Conservation (phyloP, 345 rosid species). For the Alliaria petiolata region DNA sequence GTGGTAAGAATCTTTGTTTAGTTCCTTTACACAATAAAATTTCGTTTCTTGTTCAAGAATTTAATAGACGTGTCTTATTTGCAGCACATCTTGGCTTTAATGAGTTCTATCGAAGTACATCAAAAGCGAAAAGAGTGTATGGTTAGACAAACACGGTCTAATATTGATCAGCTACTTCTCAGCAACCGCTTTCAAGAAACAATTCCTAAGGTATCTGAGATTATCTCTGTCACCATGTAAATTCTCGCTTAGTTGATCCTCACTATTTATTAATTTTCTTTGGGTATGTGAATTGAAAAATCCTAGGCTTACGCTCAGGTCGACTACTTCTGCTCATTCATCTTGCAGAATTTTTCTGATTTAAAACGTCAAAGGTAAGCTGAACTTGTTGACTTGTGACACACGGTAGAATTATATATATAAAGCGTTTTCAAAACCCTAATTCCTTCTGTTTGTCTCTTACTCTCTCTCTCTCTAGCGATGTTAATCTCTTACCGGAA, state of each 20-base stretch:
- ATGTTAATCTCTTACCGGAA: constrained; percentile 24
- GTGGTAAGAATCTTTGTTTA: not conserved
- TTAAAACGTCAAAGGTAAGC: not conserved
- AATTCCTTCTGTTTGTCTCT: no score
- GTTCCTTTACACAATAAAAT: not conserved
- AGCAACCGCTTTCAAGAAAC: not conserved
- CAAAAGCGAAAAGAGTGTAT: not conserved
- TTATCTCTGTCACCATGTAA: no score
- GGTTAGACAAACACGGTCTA: not conserved
- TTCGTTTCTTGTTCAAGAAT: not conserved
- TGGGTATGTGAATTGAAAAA: not conserved
- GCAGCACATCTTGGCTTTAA: not conserved
- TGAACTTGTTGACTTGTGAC: not conserved
- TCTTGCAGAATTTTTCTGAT: not conserved
- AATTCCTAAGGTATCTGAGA: no score
- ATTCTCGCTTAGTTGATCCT: no score
- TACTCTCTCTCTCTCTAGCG: no score
- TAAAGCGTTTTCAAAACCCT: no score
- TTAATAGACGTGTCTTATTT: not conserved
- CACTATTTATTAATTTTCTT: no score
- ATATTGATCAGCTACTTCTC: not conserved
- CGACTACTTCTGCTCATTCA: constrained; percentile 22
- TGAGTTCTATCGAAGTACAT: not conserved
- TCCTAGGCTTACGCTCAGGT: not conserved
- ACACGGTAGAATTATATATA: not conserved